phyloP scores from a whole-genome alignment of 2,329 filamentous ascomycete genomes.

The Dactylella cylindrospora region DNA sequence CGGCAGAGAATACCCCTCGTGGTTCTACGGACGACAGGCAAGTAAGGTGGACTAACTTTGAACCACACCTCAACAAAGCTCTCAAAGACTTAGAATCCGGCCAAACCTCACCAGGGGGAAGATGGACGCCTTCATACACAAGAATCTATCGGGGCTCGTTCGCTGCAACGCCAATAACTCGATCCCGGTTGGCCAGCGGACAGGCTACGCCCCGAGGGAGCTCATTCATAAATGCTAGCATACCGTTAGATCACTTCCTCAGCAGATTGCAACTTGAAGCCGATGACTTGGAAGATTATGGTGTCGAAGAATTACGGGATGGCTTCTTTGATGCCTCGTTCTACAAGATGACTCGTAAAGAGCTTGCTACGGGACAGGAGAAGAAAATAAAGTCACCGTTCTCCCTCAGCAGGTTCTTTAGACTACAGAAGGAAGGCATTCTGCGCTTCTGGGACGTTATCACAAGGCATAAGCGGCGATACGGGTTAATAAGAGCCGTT shows the following conservation, averaged over 20 bases:
- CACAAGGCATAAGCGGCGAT: conserved; percentile 12
- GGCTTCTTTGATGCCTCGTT: conserved; percentile 55
- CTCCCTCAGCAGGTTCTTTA: conserved; percentile 22
- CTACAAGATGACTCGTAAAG: conserved; percentile 49
- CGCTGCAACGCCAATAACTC: conserved; percentile 33
- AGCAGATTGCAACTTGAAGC: conserved; percentile 50
- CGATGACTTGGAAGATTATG: conserved; percentile 52
- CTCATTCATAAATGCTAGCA: conserved; percentile 8
- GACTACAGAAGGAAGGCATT: conserved; percentile 31
- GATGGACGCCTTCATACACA: conserved; percentile 29
- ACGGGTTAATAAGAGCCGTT: conserved; percentile 30
- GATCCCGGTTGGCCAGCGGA: conserved; percentile 20
- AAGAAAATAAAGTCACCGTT: conserved; percentile 38
- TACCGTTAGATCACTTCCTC: conserved; percentile 38
- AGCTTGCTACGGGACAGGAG: conserved; percentile 26
- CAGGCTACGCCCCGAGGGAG: conserved; percentile 21
- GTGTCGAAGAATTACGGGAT: conserved; percentile 54
- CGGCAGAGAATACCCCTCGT: background rate
- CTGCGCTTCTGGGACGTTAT: conserved; percentile 23
- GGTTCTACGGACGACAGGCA: conserved; percentile 12
- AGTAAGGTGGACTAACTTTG: conserved; percentile 13
- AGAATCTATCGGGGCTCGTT: conserved; percentile 37
- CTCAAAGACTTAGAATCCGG: conserved; percentile 19
- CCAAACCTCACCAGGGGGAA: conserved; percentile 22
- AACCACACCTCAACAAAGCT: conserved; percentile 8